Evolutionary conservation across 257 asterid genomes (phyloP), one percentile per base, ranked within the genome.

Genomic region (Przewalskia tangutica): DNA sequence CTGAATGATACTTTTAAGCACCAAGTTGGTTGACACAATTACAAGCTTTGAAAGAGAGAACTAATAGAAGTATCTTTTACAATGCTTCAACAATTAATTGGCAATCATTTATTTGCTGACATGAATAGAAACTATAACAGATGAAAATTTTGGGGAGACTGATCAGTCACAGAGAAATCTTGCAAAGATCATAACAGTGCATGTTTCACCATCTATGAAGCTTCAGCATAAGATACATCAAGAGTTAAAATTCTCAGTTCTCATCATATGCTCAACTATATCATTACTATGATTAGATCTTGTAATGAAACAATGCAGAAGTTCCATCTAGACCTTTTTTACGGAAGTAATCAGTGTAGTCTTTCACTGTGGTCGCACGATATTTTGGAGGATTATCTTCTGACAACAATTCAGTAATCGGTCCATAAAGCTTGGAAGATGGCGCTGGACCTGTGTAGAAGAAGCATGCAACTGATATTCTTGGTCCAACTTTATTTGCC

Each of bases 381-480:
- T 93, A 93, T 78, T 85, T 93, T 17, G 93, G 89, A 1, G 90
- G 91, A 76, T 89, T 86, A 42, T 89, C 88, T 63, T 92, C 89
- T 0, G 91, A 84, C 18, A 90, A 8, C 83, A 93, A 63, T 83
- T 92, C 94, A 81, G 86, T 38, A 3, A 93, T 87, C 0, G 98
- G 98, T 7, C 90, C 93, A 11, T 90, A 93, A 8, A 84, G 23
- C 85, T 51, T 86, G 2, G 88, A 40, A 0, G 89, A 81, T 13
- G 88, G 89, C 73, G 40, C 4, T 34, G 77, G 27, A 44, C 91
- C 86, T 0, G 92, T 92, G 83, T 85, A 54, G 51, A 90, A 91
- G 86, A 93, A 92, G 89, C 92, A 84, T 1, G 97, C 97, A 2
- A 92, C 90, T 0, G 98, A 93, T 54, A 85, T 83, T 78, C 98